Base-by-base conservation (phyloP, 78 protist species). In the Monocercomonoides exilis region DNA sequence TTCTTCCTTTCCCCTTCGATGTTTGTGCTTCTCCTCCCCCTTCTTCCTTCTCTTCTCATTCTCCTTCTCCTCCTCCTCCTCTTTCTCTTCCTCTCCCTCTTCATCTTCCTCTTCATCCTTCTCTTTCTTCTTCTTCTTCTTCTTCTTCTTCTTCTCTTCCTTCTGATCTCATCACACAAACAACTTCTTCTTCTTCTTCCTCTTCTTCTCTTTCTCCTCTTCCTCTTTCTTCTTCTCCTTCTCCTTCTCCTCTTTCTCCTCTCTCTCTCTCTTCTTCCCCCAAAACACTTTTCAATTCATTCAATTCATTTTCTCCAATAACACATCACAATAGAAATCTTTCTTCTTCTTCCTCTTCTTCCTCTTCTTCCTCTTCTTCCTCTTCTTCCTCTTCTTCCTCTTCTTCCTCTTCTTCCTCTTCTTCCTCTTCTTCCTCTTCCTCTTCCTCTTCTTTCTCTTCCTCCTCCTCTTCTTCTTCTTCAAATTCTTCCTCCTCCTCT, bases 11-110 rank as follows among this genome's bases (percentile, higher is more conserved):
- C 21, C 70, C 70, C 21, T 21, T 21, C 21, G 38, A 11, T 54
- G 38, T 21, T 54, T 21, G 38, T 54, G 38, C 70, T 54, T 21
- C 70, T 54, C 70, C 70, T 54, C 70, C 70, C 21, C 70, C 70
- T 54, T 21, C 70, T 54, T 54, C 70, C 70, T 54, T 21, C 70
- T 21, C n/a, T n/a, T n/a, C n/a, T n/a, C n/a, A n/a, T n/a, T n/a
- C n/a, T n/a, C n/a, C n/a, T n/a, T n/a, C n/a, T 54, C 70, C 70
- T 54, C 70, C 70, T 54, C 70, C 70, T 54, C 70, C 70, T 54
- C 70, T 21, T 54, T 21, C 70, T 54, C 70, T 21, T 54, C 70
- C 70, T 54, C 70, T 21, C 21, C 70, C 70, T 54, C 70, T 21
- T 54, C 70, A 11, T 54, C 70, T 21, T 54, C 70, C 70, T 54